Evolutionary conservation across 1,284 basidiomycete genomes (phyloP).

Genomic region (Pseudomicrostroma phylloplanum): DNA sequence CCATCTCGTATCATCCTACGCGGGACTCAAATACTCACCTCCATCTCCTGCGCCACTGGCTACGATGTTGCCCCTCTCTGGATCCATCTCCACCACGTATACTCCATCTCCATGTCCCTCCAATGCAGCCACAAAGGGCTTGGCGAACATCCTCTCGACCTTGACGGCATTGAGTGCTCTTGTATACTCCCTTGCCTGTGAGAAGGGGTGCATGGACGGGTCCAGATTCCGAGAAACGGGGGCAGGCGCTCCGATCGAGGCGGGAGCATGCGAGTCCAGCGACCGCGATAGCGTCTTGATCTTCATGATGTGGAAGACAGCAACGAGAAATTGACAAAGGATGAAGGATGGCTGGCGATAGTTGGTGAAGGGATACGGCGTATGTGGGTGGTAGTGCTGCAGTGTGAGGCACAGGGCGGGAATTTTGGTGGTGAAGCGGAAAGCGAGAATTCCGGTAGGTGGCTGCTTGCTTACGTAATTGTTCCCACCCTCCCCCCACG

Average conservation of each 20-base stretch:
- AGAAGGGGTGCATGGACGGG: constrained; percentile 87
- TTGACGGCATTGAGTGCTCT: constrained; percentile 92
- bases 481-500: no score
- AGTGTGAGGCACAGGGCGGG: no score
- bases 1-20: neutral
- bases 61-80: constrained; percentile 69
- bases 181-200: constrained; percentile 83
- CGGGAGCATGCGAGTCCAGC: constrained; percentile 64
- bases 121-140: constrained; percentile 82
- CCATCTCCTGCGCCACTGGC: constrained; percentile 94
- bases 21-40: constrained; percentile 56
- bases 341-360: neutral
- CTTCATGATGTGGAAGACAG: constrained; percentile 56
- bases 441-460: no score
- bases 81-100: constrained; percentile 74
- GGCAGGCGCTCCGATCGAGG: constrained; percentile 65
- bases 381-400: no score
- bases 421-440: no score
- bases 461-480: no score
- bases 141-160: constrained; percentile 93
- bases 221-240: constrained; percentile 87
- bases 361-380: no score
- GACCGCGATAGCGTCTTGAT: constrained; percentile 81
- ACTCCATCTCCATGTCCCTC: constrained; percentile 96
- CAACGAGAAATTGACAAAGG: neutral